Evolutionary conservation across 2,329 filamentous ascomycete genomes (phyloP).

Genomic region (Akanthomyces lecanii): DNA sequence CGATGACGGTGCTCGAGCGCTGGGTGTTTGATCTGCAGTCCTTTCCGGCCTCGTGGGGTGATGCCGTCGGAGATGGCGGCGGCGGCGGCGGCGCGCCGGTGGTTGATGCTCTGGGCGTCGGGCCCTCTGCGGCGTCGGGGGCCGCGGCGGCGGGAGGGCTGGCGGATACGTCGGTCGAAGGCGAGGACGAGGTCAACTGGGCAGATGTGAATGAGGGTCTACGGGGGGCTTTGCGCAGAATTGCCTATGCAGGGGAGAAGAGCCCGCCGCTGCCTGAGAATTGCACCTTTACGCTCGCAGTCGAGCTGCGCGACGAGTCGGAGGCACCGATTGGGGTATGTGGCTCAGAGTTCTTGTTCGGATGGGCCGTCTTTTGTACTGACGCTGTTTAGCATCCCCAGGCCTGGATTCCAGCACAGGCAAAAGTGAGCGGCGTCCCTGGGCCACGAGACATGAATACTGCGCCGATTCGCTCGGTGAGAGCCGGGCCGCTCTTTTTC

Average conservation of each 20-base stretch:
- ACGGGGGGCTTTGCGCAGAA: slow-evolving; percentile 59
- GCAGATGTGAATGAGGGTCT: slow-evolving; percentile 68
- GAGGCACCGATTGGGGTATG: slow-evolving; percentile 55
- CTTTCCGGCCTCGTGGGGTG: slow-evolving; percentile 46
- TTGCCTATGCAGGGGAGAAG: slow-evolving; percentile 56
- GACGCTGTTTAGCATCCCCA: slow-evolving; percentile 47
- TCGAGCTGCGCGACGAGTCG: slow-evolving; percentile 63
- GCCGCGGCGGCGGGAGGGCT: background rate
- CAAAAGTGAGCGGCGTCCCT: slow-evolving; percentile 25
- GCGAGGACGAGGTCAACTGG: slow-evolving; percentile 41
- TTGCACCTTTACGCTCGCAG: slow-evolving; percentile 71
- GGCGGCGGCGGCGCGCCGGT: background rate
- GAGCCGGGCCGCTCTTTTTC: slow-evolving; percentile 57
- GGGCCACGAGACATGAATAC: slow-evolving; percentile 4
- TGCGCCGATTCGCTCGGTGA: slow-evolving; percentile 50
- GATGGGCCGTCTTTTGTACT: slow-evolving; percentile 1
- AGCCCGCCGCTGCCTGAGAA: slow-evolving; percentile 55
- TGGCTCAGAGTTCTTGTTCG: slow-evolving; percentile 16
- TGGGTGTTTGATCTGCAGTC: slow-evolving; percentile 56
- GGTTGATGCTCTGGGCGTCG: background rate
- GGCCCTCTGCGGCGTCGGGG: background rate
- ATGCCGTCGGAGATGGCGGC: background rate
- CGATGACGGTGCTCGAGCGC: slow-evolving; percentile 49
- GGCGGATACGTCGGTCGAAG: slow-evolving; percentile 3
- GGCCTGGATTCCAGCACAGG: slow-evolving; percentile 55